Percentiles rank a stretch among this genome's conserved stretches.
phyloP scores from a whole-genome alignment of 768 basidiomycete species.

The Pilatotrama ljubarskyi region DNA sequence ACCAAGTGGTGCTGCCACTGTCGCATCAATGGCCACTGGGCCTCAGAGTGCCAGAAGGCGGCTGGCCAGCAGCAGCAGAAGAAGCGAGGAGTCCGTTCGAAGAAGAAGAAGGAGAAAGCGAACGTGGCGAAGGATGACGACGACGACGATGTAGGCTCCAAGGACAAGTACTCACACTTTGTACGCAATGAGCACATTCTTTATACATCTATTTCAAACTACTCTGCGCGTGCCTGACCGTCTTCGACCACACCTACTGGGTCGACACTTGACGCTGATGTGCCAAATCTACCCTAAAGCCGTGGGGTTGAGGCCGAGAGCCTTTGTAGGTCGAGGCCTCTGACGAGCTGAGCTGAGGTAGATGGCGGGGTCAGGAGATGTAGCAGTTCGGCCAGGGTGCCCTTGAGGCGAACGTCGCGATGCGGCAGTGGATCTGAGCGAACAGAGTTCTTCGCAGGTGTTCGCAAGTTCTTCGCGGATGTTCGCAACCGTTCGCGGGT shows the following conservation, averaged over 20 bases:
- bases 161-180: not conserved
- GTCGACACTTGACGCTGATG: not conserved
- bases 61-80: not conserved
- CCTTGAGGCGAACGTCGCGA: too few relatives aligned
- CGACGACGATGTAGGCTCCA: not conserved
- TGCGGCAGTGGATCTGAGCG: too few relatives aligned
- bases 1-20: slow-evolving; percentile 2
- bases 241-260: too few relatives aligned
- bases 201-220: not conserved
- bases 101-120: not conserved
- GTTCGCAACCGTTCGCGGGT: too few relatives aligned
- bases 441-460: too few relatives aligned
- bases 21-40: not conserved
- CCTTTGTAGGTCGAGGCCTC: too few relatives aligned
- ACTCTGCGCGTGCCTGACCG: not conserved
- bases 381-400: too few relatives aligned
- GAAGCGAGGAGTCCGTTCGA: not conserved
- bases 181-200: not conserved
- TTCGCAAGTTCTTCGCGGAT: too few relatives aligned
- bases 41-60: not conserved
- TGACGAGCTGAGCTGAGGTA: too few relatives aligned
- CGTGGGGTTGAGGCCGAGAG: too few relatives aligned
- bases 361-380: too few relatives aligned
- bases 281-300: too few relatives aligned
- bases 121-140: slow-evolving; percentile 1